phyloP scores from a whole-genome alignment of 2,329 filamentous ascomycete species.

The Cercospora sp. region DNA sequence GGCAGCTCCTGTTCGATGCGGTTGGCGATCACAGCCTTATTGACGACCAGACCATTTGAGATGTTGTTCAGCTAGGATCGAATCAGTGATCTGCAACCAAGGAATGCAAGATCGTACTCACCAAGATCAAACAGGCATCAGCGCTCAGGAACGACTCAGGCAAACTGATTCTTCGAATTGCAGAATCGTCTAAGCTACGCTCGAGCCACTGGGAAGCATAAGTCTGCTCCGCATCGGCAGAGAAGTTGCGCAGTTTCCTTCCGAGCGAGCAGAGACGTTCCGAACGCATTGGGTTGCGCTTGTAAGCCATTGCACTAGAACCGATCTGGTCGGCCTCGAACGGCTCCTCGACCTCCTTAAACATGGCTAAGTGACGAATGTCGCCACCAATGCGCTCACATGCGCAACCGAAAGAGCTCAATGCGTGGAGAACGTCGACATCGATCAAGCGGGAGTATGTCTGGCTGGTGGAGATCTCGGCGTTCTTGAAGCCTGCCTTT shows the following conservation, averaged over 20 bases:
- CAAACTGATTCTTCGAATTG: constrained; percentile 61
- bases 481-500: constrained; percentile 64
- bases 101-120: constrained; percentile 18
- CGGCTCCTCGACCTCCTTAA: constrained; percentile 85
- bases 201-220: constrained; percentile 76
- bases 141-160: constrained; percentile 53
- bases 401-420: constrained; percentile 76
- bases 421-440: constrained; percentile 74
- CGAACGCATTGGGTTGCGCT: constrained; percentile 61
- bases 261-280: constrained; percentile 63
- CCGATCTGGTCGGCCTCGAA: constrained; percentile 80
- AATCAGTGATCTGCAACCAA: constrained; percentile 5
- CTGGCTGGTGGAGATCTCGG: constrained; percentile 68
- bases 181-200: constrained; percentile 74
- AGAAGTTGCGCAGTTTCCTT: constrained; percentile 52
- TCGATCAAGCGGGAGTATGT: constrained; percentile 83
- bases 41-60: constrained; percentile 72
- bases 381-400: constrained; percentile 73
- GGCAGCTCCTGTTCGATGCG: constrained; percentile 75
- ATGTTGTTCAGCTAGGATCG: constrained; percentile 61
- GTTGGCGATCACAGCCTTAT: constrained; percentile 69
- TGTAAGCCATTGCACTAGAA: constrained; percentile 66
- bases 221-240: constrained; percentile 62
- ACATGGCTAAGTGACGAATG: constrained; percentile 70
- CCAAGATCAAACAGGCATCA: constrained; percentile 62